Percentiles rank a stretch among this genome's conserved stretches.
These are phyloP conservation scores for Vitis hybrid DNA, from an alignment of 177 flowering plant species.

Conservation along the genomic window DNA sequence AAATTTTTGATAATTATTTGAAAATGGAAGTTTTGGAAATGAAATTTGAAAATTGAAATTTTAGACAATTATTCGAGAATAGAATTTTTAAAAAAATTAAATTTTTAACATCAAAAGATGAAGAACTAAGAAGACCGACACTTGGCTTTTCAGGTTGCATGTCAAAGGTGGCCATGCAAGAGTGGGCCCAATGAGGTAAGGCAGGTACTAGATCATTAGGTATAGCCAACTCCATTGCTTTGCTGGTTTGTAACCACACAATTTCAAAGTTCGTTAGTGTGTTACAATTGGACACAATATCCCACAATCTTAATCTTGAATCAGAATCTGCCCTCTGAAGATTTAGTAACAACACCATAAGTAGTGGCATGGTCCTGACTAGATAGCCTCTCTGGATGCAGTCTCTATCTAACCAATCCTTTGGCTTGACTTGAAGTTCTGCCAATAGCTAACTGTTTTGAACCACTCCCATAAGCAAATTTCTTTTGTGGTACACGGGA, in stretches of 20 bases:
- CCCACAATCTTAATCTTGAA: constrained; percentile 92
- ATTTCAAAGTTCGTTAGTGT: constrained; percentile 86
- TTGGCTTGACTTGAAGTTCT: constrained; percentile 40
- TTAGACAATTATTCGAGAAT: no score
- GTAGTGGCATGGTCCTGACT: constrained; percentile 81
- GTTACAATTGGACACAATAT: constrained; percentile 83
- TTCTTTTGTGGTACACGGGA: constrained; percentile 42
- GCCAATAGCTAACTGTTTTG: constrained; percentile 11
- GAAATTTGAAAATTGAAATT: no score
- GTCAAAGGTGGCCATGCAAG: no score
- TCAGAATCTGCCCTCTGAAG: constrained; percentile 96
- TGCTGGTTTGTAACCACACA: constrained; percentile 63
- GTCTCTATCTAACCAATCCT: constrained; percentile 52
- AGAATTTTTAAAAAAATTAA: no score
- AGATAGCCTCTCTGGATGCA: constrained; percentile 89
- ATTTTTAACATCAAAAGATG: no score
- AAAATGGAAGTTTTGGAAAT: no score
- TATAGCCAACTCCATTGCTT: constrained; percentile 67
- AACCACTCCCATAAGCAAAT: constrained; percentile 37
- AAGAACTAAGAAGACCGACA: no score
- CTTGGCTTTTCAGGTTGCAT: no score
- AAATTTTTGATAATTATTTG: no score
- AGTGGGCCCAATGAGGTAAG: constrained; percentile 66
- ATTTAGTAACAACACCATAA: constrained; percentile 87
- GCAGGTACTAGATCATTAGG: constrained; percentile 63